Evolutionary conservation across 495 filamentous ascomycete genomes (phyloP), one percentile per base, ranked within the genome.

Genomic region (Copromyces sp.): DNA sequence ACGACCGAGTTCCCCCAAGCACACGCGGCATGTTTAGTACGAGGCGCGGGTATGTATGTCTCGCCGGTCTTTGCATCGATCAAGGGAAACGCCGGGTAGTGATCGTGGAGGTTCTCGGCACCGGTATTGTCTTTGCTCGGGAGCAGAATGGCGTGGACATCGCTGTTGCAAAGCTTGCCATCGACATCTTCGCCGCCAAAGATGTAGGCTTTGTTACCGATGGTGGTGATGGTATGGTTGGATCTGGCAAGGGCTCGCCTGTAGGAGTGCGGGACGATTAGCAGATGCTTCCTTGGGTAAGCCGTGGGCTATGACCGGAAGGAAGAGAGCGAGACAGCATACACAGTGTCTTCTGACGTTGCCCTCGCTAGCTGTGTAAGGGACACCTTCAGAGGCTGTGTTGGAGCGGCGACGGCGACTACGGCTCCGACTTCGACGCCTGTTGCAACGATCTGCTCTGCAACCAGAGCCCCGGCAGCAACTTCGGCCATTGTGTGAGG

Each of bases 131-230:
- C 79, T 32, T 75, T 53, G 8, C 72, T 59, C 0, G 84, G 80
- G 8, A 88, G 73, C 17, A 81, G 81, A 68, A 88, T 73, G 61
- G 78, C 79, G 73, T 88, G 84, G 1, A 87, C 77, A 9, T 82
- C 82, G 71, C 81, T 83, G n/a, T 80, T 77, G 20, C 85, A 84
- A 37, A 87, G 76, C 16, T 81, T 74, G 38, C 80, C 80, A 0
- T 75, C 73, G 39, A 73, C 76, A 5, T 79, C 81, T 41, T 80
- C 74, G 71, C 87, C 87, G 14, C 87, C 87, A 73, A 87, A 87
- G 69, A 89, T 82, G 77, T 87, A 85, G 5, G 83, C 82, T 68
- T 83, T 85, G 73, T 84, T 78, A 47, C 74, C 74, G 69, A 86
- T 75, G 24, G 86, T 77, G 32, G 82, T 85, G 45, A 87, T 77